Base-by-base conservation (phyloP, 139 green algal species). In the Closterium sp. region DNA sequence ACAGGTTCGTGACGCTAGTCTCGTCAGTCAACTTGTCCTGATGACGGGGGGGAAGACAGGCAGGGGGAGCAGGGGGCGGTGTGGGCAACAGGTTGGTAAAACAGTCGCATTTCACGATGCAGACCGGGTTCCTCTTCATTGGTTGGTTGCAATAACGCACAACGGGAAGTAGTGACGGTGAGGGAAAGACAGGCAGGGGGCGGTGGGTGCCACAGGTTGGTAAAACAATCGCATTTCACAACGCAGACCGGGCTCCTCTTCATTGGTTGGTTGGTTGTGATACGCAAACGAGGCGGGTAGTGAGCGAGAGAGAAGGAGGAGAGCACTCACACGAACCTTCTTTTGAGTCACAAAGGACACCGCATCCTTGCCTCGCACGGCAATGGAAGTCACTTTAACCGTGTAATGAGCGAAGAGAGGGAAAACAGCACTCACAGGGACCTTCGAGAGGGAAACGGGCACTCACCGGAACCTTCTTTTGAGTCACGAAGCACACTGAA, bases 21-120 rank as follows among this genome's bases (percentile, higher is more conserved):
- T 97, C 97, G 93, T 99, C 98, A 30, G 99, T 96, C 1, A 99
- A 96, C 93, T 99, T 99, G 96, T 99, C 98, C 94, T 97, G 97
- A 86, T 73, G 17, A 21, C 50, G 24, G 50, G 13, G 13, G 1
- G 17, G 1, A 73, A 1, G 0, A 73, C 50, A 73, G 2, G 13
- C 13, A 4, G 50, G 10, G 2, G 17, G 13, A 3, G 9, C 10
- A 45, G 38, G 4, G 38, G 0, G 4, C 4, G 4, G 4, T 38
- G 38, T 0, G 2, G 38, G 38, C n/a, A n/a, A n/a, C n/a, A n/a
- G n/a, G n/a, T n/a, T n/a, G n/a, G n/a, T n/a, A n/a, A n/a, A n/a
- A n/a, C n/a, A n/a, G n/a, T n/a, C n/a, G n/a, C n/a, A n/a, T n/a
- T n/a, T n/a, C n/a, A n/a, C n/a, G n/a, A n/a, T n/a, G n/a, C n/a